phyloP scores from a whole-genome alignment of 2,329 filamentous ascomycete genomes.

The Gaeumannomyces tritici region DNA sequence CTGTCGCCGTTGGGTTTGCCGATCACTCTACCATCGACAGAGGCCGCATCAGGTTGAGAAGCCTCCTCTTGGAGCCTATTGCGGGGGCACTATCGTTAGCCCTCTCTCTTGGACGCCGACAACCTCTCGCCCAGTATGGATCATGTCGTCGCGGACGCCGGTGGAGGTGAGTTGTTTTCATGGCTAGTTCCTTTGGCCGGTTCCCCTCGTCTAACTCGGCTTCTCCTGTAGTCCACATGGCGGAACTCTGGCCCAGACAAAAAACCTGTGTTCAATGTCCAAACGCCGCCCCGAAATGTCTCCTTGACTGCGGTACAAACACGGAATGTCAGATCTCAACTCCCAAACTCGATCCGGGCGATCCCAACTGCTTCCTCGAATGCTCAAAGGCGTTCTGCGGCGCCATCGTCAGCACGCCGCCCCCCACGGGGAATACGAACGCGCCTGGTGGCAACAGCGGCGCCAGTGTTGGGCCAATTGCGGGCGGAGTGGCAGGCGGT shows the following conservation, averaged over 20 bases:
- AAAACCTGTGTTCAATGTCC: slow-evolving; percentile 11
- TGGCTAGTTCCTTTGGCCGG: background rate
- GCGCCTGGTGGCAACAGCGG: slow-evolving; percentile 23
- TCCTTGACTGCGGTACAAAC: slow-evolving; percentile 29
- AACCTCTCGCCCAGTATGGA: background rate
- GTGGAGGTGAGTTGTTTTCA: background rate
- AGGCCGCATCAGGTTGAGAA: background rate
- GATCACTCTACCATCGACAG: background rate
- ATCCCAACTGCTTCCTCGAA: slow-evolving; percentile 7
- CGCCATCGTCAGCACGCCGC: slow-evolving; percentile 10
- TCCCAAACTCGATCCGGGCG: slow-evolving; percentile 25
- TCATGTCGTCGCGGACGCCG: background rate
- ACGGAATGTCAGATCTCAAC: slow-evolving; percentile 36
- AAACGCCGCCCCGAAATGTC: background rate
- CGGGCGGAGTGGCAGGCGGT: slow-evolving; percentile 83
- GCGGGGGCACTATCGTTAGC: background rate
- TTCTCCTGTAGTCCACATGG: slow-evolving; percentile 11
- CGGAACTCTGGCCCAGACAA: slow-evolving; percentile 27
- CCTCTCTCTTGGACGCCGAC: background rate
- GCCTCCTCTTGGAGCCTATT: background rate
- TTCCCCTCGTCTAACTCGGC: background rate
- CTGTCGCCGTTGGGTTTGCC: background rate
- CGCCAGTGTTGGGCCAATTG: slow-evolving; percentile 75
- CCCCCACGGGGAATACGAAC: slow-evolving; percentile 3
- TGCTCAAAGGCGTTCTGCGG: slow-evolving; percentile 40